Conservation (phyloP, 352 stramenopile species). For the Aphanomyces euteiches region DNA sequence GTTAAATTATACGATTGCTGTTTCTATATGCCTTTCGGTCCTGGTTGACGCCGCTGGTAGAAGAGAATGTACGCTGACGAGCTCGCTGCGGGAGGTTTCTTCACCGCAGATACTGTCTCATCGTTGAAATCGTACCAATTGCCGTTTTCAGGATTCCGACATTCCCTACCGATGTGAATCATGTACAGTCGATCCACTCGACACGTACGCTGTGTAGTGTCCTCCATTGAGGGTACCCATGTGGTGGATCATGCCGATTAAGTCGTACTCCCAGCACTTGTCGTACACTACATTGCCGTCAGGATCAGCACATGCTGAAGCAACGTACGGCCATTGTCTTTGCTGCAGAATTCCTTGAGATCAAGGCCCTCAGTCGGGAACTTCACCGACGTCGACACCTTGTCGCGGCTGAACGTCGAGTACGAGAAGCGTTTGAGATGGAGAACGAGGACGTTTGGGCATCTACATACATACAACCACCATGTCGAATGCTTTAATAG, state of each 20-base stretch:
- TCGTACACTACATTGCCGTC: constrained; percentile 37
- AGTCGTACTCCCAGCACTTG: constrained; percentile 68
- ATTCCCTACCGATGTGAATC: constrained; percentile 41
- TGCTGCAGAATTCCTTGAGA: constrained; percentile 60
- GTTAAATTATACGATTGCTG: constrained; percentile 25
- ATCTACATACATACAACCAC: constrained; percentile 14
- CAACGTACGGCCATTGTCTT: constrained; percentile 34
- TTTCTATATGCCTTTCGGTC: not conserved
- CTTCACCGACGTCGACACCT: constrained; percentile 62
- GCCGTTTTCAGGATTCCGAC: constrained; percentile 57
- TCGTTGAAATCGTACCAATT: constrained; percentile 85
- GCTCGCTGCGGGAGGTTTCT: constrained; percentile 59
- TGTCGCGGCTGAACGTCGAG: constrained; percentile 71
- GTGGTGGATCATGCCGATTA: constrained; percentile 75
- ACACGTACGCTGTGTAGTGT: constrained; percentile 77
- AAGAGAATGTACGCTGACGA: constrained; percentile 79
- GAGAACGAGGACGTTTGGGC: constrained; percentile 76
- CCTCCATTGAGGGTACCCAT: constrained; percentile 69
- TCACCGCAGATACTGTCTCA: constrained; percentile 55
- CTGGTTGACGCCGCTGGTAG: constrained; percentile 44
- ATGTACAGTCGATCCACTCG: no score
- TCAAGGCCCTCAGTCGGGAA: constrained; percentile 62
- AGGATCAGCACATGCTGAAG: not conserved
- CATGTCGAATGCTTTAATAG: no score
- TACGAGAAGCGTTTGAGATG: constrained; percentile 89